Conservation (phyloP, 768 basidiomycete species). For the Neoboletus brunneissimus region DNA sequence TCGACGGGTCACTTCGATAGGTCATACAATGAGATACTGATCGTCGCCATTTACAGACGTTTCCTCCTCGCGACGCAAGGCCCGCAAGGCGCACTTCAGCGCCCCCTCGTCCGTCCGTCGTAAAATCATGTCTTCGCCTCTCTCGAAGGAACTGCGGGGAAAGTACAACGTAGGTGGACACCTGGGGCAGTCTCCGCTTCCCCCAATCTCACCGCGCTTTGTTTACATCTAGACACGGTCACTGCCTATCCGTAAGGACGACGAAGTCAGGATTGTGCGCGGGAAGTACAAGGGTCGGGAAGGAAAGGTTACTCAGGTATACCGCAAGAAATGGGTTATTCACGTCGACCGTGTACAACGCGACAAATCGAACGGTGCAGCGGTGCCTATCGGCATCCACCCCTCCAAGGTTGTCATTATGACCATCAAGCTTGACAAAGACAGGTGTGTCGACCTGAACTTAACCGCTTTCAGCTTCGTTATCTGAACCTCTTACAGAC, state of each 20-base stretch:
- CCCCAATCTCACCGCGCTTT: not conserved
- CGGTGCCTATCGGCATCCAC: conserved; percentile 91
- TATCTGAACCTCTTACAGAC: conserved; percentile 40
- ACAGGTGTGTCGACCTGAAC: conserved; percentile 49
- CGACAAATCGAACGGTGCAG: conserved; percentile 96
- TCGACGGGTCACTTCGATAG: conserved; percentile 11
- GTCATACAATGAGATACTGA: conserved; percentile 32
- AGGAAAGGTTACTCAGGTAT: conserved; percentile 96
- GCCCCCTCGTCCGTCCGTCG: conserved; percentile 94
- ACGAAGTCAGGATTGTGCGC: conserved; percentile 94
- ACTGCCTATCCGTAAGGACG: conserved; percentile 94
- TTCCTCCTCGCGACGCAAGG: conserved; percentile 94
- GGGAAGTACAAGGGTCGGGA: conserved; percentile 99
- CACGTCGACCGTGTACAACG: conserved; percentile 97
- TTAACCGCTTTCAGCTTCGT: not conserved
- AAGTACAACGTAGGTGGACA: conserved; percentile 78
- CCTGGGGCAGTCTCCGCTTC: not conserved
- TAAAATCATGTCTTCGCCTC: conserved; percentile 96
- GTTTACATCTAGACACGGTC: conserved; percentile 65
- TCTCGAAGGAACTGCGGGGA: conserved; percentile 90
- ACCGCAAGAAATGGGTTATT: conserved; percentile 99
- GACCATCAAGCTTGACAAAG: conserved; percentile 90
- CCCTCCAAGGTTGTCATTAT: conserved; percentile 96
- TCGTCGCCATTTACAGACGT: conserved; percentile 52
- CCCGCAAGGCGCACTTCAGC: conserved; percentile 95